Evolutionary conservation across 2,329 filamentous ascomycete species (phyloP), one percentile per base, ranked within the genome.

Genomic region (Colletotrichum phormii): DNA sequence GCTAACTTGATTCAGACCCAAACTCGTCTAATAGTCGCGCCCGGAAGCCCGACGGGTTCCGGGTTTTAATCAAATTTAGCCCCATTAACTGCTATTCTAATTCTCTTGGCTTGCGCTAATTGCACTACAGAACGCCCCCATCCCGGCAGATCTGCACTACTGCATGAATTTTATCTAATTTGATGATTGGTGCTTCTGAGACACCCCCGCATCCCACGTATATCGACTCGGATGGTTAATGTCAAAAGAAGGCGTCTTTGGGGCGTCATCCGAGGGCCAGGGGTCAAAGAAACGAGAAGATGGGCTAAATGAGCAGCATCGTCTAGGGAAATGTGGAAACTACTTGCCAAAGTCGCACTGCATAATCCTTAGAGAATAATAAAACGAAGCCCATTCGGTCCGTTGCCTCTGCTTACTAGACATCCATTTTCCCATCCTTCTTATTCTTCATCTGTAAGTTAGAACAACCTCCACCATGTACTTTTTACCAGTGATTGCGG

Each of bases 81-180:
- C 49, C 65, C 33, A 12, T 22, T 31, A 4, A 15, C 33, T 63
- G 9, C 29, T 24, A n/a, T 24, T 42, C 8, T 59, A 35, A 9
- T 13, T 7, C 2, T 37, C 31, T 33, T 8, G 31, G 29, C 24
- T 12, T 37, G 22, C 11, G 7, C 42, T 49, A 13, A 29, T 31
- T 35, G 54, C 37, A 24, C 15, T 60, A n/a, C 46, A n/a, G 37
- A 61, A 22, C 15, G 46, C 31, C 46, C 18, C 49, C 37, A n/a
- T 15, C 12, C 15, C 42, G 57, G 26, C 8, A 42, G 57, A 22
- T 42, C 33, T 26, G 33, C 33, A 42, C 57, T 29, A 37, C 22
- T 22, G 26, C 57, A 62, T 61, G 42, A 42, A 60, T 22, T 71
- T 60, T 66, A 62, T 62, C 62, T 62, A 61, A 3, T 66, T 55